phyloP scores from a whole-genome alignment of 225 moss, liverwort and hornwort species.

The Pleurozium schreberi region DNA sequence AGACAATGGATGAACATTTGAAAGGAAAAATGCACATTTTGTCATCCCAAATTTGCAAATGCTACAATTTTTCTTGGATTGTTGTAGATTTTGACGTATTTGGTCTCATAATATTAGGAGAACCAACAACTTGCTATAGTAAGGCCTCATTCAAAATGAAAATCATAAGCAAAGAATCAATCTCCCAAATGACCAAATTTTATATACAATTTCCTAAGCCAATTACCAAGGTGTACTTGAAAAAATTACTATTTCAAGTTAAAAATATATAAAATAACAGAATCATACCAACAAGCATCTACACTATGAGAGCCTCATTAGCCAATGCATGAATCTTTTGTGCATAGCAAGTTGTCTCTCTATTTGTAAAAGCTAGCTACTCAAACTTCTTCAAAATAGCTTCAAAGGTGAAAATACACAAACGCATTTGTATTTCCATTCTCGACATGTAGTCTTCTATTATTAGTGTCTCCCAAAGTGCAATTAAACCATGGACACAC shows the following conservation, averaged over 20 bases:
- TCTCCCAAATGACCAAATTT: background rate
- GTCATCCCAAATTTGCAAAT: background rate
- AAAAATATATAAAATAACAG: background rate
- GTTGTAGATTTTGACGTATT: background rate
- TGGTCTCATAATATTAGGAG: too few relatives aligned
- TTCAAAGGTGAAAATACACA: background rate
- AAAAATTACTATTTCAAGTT: background rate
- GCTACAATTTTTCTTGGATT: background rate
- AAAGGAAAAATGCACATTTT: rapidly evolving
- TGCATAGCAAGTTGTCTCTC: background rate
- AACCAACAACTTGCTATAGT: background rate
- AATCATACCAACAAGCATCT: background rate
- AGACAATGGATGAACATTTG: background rate
- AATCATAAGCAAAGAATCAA: background rate
- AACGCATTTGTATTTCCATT: rapidly evolving
- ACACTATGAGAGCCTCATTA: background rate
- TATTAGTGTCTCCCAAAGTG: background rate
- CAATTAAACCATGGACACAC: background rate
- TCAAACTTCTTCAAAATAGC: background rate
- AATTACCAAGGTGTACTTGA: background rate
- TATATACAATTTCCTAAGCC: background rate
- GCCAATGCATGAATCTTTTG: background rate
- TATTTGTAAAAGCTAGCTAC: background rate
- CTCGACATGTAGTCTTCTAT: background rate
- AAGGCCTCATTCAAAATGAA: background rate